Evolutionary conservation across 2,329 filamentous ascomycete species (phyloP).

Genomic region (Cercospora brassicicola): DNA sequence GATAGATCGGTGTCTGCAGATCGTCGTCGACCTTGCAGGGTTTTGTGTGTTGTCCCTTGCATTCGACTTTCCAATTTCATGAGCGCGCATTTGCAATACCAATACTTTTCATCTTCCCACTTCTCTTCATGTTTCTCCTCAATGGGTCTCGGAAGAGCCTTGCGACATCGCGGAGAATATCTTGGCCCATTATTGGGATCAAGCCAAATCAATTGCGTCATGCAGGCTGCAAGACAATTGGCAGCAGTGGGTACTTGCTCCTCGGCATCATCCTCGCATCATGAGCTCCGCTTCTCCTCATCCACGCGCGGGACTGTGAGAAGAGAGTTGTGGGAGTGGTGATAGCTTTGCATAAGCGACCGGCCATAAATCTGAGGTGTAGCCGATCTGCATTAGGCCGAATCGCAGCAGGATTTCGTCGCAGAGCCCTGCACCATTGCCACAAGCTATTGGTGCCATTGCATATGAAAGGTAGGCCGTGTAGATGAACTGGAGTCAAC

Average conservation of each 20-base stretch:
- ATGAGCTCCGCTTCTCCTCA: slow-evolving; percentile 9
- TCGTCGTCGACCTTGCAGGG: slow-evolving; percentile 2
- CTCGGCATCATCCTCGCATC: slow-evolving; percentile 14
- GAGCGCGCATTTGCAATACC: not conserved
- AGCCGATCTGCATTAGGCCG: not conserved
- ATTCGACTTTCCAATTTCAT: not conserved
- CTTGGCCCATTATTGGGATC: not conserved
- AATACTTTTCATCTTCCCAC: not conserved
- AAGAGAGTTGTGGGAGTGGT: not conserved
- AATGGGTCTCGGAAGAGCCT: not conserved
- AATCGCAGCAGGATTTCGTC: not conserved
- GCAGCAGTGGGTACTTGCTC: not conserved
- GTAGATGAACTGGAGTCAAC: not conserved
- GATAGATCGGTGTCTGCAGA: slow-evolving; percentile 9
- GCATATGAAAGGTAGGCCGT: not conserved
- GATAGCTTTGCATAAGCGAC: slow-evolving; percentile 6
- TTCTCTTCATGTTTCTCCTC: not conserved
- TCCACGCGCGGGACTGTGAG: not conserved
- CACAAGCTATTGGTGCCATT: not conserved
- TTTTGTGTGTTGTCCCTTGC: not conserved
- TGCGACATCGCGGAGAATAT: not conserved
- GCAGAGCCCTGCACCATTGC: not conserved
- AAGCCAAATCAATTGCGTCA: slow-evolving; percentile 9
- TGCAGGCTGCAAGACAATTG: slow-evolving; percentile 1
- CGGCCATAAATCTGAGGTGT: not conserved